These are phyloP conservation scores for Pyricularia sp. DNA, from an alignment of 2,329 filamentous ascomycete species.

Conservation along the genomic window DNA sequence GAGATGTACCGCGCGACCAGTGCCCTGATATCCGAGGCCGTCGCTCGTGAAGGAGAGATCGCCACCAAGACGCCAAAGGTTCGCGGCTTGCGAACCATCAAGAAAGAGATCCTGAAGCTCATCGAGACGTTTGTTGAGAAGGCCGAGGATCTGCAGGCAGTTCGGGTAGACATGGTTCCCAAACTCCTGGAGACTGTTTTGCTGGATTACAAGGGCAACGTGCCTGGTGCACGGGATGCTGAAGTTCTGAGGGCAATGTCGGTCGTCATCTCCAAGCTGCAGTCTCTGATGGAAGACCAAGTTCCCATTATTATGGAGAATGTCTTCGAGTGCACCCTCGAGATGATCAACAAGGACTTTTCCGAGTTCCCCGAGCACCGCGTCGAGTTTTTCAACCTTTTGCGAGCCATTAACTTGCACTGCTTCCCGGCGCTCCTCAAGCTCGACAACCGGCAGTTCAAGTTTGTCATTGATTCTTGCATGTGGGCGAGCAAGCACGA, in stretches of 20 bases:
- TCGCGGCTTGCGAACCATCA: constrained; percentile 88
- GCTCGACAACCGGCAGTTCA: constrained; percentile 92
- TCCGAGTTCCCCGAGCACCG: constrained; percentile 97
- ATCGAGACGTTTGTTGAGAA: constrained; percentile 98
- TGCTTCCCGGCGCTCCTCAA: constrained; percentile 93
- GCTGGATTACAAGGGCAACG: constrained; percentile 93
- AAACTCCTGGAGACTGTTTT: constrained; percentile 87
- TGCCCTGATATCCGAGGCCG: constrained; percentile 84
- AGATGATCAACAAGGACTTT: constrained; percentile 99
- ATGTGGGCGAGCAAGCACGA: constrained; percentile 99
- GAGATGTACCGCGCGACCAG: constrained; percentile 99
- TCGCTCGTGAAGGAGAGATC: constrained; percentile 75
- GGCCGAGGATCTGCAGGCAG: constrained; percentile 87
- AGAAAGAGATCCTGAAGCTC: constrained; percentile 97
- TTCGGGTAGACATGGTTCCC: constrained; percentile 90
- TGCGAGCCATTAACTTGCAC: constrained; percentile 90
- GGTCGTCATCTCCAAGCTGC: constrained; percentile 89
- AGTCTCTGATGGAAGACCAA: constrained; percentile 94
- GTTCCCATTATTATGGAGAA: constrained; percentile 96
- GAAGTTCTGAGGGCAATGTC: constrained; percentile 97
- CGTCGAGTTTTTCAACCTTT: constrained; percentile 97
- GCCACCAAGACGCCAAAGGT: constrained; percentile 97
- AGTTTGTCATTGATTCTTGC: constrained; percentile 98
- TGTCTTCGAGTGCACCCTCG: constrained; percentile 93
- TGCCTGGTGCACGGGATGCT: constrained; percentile 86